Conservation (phyloP, 2,329 filamentous ascomycete species). For the Fusarium sp. region DNA sequence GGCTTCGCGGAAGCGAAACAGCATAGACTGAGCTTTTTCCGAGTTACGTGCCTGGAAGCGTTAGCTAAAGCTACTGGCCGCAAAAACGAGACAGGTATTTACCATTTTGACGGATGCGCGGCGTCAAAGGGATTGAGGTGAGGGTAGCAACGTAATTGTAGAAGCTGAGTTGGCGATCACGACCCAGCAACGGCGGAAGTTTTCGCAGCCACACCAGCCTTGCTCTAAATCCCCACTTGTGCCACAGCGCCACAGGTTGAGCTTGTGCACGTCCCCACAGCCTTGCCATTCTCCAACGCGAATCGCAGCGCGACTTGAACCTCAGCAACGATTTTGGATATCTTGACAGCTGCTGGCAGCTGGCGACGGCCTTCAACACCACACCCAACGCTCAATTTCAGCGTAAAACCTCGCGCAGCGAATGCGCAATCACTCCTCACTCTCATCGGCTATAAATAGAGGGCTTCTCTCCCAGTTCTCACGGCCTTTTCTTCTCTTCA, state of each 20-base stretch:
- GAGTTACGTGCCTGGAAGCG: constrained; percentile 87
- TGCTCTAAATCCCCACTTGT: background rate
- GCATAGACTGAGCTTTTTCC: constrained; percentile 99
- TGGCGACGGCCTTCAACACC: background rate
- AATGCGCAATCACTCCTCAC: background rate
- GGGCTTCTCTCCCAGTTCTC: background rate
- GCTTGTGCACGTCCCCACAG: constrained; percentile 24
- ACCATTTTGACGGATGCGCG: constrained; percentile 43
- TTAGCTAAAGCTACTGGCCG: background rate
- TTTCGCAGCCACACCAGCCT: constrained; percentile 42
- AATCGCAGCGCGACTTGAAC: constrained; percentile 8
- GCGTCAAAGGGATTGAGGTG: background rate
- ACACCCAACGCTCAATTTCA: background rate
- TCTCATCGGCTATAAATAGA: constrained; percentile 3
- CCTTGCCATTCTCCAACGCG: constrained; percentile 23
- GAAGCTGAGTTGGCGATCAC: constrained; percentile 25
- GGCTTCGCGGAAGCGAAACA: constrained; percentile 98
- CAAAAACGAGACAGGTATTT: accelerated
- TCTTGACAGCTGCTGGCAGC: background rate
- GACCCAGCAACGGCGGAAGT: constrained; percentile 34
- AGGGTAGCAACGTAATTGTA: constrained; percentile 11
- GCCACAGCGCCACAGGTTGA: constrained; percentile 28
- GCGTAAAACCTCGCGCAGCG: no score
- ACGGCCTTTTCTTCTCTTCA: background rate
- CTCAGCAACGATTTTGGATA: background rate